A percentile compares a stretch with the other conserved stretches of the same genome.
These are phyloP conservation scores for Boletus sp. DNA, from an alignment of 1,284 basidiomycete genomes.

Conservation along the genomic window DNA sequence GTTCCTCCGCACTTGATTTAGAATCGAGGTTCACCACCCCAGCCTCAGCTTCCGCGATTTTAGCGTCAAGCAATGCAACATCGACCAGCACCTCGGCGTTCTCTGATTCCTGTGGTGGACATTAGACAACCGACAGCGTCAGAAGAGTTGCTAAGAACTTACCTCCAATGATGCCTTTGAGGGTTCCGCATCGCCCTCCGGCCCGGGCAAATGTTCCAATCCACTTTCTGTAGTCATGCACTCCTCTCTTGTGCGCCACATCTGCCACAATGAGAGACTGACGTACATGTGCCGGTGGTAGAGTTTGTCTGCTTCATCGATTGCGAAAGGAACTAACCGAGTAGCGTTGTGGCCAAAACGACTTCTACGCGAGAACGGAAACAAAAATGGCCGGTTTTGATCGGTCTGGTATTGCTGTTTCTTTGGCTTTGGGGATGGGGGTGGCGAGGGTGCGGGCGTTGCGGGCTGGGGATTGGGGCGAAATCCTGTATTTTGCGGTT, in stretches of 20 bases:
- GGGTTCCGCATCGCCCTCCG: conserved; percentile 55
- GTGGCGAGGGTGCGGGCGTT: conserved; percentile 90
- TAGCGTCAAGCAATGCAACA: conserved; percentile 68
- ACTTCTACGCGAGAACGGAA: conserved; percentile 81
- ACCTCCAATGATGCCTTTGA: conserved; percentile 49
- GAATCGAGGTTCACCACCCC: conserved; percentile 60
- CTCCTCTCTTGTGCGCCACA: conserved; percentile 95
- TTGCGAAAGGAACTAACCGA: conserved; percentile 87
- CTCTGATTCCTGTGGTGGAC: conserved; percentile 54
- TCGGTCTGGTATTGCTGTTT: conserved; percentile 99
- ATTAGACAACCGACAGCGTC: conserved; percentile 5
- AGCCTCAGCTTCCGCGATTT: conserved; percentile 71
- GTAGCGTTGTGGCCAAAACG: conserved; percentile 47
- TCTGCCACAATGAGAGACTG: conserved; percentile 88
- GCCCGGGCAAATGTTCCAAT: conserved; percentile 75
- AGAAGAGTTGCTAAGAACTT: conserved; percentile 24
- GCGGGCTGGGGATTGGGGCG: conserved; percentile 66
- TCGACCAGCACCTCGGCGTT: conserved; percentile 66
- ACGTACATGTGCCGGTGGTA: conserved; percentile 93
- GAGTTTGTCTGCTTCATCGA: conserved; percentile 93
- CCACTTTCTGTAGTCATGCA: conserved; percentile 95
- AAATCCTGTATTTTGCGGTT: conserved; percentile 49
- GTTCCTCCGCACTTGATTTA: conserved; percentile 57
- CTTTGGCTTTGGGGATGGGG: conserved; percentile 90
- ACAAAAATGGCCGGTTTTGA: conserved; percentile 91